These are phyloP conservation scores for Aegilops tauschii DNA, from an alignment of 176 grass and related monocot genomes.

Conservation along the genomic window DNA sequence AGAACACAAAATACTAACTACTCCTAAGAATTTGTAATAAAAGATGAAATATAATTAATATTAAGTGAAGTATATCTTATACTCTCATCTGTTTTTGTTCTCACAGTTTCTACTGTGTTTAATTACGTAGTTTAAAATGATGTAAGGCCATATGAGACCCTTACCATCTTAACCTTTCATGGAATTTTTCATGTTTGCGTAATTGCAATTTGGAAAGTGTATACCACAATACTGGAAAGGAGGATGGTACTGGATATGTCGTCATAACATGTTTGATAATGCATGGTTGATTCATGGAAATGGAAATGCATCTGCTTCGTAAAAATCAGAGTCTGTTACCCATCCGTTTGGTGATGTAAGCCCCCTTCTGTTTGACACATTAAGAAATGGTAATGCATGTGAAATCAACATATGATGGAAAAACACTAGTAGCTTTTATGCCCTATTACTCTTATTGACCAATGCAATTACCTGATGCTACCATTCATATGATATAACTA, in stretches of 20 bases:
- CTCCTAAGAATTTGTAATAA: background rate
- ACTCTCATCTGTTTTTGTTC: background rate
- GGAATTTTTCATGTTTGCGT: background rate
- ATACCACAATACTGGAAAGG: background rate
- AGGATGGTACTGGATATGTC: background rate
- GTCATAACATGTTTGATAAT: constrained; percentile 3
- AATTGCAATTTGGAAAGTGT: background rate
- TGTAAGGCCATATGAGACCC: background rate
- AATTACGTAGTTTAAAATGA: constrained; percentile 1
- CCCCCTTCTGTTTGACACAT: background rate
- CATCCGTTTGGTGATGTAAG: background rate
- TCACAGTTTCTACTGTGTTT: background rate
- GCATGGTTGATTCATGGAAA: background rate
- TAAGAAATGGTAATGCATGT: background rate
- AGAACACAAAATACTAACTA: background rate
- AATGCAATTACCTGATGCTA: background rate
- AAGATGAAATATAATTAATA: background rate
- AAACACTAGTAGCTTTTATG: background rate
- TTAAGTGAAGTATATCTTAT: background rate
- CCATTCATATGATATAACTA: background rate
- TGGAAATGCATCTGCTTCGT: background rate
- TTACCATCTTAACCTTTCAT: background rate
- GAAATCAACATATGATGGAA: background rate
- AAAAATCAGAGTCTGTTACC: background rate
- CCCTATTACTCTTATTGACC: background rate